These are phyloP conservation scores for Fragosphaeria purpurea DNA, from an alignment of 2,329 filamentous ascomycete genomes.

Conservation along the genomic window DNA sequence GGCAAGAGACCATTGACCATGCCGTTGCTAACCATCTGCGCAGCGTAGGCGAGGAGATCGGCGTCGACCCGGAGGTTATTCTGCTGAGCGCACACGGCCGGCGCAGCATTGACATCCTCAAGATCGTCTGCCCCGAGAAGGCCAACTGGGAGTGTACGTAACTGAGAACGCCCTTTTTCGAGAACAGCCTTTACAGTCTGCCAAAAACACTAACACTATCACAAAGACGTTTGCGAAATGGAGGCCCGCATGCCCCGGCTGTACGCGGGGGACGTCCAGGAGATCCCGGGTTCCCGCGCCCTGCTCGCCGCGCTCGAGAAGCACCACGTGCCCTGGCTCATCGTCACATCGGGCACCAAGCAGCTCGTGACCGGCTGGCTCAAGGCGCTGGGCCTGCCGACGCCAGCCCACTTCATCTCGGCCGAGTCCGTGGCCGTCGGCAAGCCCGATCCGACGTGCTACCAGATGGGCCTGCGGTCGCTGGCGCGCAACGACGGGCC, in stretches of 20 bases:
- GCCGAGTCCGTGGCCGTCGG: conserved; percentile 67
- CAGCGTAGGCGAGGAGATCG: conserved; percentile 73
- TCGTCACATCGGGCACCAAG: conserved; percentile 66
- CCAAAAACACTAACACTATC: too few relatives aligned
- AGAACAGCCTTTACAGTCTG: too few relatives aligned
- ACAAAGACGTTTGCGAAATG: conserved; percentile 63
- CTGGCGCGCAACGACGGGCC: conserved; percentile 39
- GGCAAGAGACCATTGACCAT: not conserved
- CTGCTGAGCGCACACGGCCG: conserved; percentile 86
- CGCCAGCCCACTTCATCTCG: conserved; percentile 57
- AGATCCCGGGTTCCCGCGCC: conserved; percentile 72
- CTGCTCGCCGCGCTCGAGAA: conserved; percentile 57
- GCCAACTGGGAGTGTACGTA: conserved; percentile 87
- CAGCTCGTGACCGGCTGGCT: conserved; percentile 66
- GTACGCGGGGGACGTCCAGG: conserved; percentile 67
- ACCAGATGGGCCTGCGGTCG: conserved; percentile 54
- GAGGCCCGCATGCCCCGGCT: conserved; percentile 69
- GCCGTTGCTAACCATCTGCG: not conserved
- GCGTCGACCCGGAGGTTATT: conserved; percentile 74
- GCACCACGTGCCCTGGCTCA: conserved; percentile 65
- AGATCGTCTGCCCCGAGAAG: conserved; percentile 68
- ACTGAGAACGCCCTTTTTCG: too few relatives aligned
- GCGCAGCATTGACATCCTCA: conserved; percentile 76
- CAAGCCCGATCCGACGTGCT: conserved; percentile 70
- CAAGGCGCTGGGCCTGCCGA: conserved; percentile 52